Evolutionary conservation across 2,329 filamentous ascomycete genomes (phyloP).

Genomic region (Biscogniauxia sp.): DNA sequence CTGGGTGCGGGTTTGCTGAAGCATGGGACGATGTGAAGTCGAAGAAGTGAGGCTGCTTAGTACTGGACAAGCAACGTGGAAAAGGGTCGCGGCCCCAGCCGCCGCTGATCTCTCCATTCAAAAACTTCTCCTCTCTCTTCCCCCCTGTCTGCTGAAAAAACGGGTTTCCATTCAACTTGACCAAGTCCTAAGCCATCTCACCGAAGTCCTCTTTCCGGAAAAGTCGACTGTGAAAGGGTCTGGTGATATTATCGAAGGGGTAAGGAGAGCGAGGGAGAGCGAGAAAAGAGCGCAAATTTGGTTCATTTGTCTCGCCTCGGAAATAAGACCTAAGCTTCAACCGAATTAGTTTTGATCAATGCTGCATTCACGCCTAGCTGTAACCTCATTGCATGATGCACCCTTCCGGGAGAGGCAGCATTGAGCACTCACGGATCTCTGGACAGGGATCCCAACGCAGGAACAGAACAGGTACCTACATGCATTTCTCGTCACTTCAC

Average conservation of each 20-base stretch:
- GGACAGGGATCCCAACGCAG: not conserved
- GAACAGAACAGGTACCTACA: not conserved
- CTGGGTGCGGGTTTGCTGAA: not conserved
- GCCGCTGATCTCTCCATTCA: not conserved
- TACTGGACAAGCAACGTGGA: not conserved
- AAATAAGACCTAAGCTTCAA: not conserved
- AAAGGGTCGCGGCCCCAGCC: constrained; percentile 15
- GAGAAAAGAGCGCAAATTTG: not conserved
- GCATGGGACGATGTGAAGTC: not conserved
- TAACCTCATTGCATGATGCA: not conserved
- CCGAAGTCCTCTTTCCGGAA: constrained; percentile 14
- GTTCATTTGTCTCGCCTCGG: not conserved
- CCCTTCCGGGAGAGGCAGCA: not conserved
- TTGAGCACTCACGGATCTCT: not conserved
- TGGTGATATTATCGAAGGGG: constrained; percentile 4
- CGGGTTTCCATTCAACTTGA: constrained; percentile 11
- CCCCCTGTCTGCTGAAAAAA: not conserved
- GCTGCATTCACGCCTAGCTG: not conserved
- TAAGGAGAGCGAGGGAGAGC: constrained; percentile 5
- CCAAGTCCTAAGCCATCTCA: constrained; percentile 10
- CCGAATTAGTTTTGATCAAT: not conserved
- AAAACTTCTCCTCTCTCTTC: no score
- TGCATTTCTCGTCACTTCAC: not conserved
- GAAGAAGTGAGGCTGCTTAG: constrained; percentile 1
- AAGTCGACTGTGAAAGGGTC: constrained; percentile 9